Percentiles rank a stretch among this genome's conserved stretches.
Conservation (phyloP, 73 alveolate genomes). For the Symbiodinium natans region DNA sequence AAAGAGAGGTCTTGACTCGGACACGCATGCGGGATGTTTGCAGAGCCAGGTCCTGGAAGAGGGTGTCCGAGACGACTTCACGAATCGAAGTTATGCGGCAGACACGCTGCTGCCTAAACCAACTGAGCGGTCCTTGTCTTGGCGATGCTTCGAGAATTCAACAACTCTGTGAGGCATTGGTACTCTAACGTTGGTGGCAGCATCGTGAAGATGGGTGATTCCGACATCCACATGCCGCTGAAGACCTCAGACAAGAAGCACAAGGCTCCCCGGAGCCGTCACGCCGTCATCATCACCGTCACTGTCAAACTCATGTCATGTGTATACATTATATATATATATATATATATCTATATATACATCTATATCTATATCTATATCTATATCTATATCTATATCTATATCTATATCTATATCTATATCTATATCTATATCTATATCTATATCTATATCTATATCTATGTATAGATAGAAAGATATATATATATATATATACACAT, state of each 20-base stretch:
- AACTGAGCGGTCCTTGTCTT: not conserved
- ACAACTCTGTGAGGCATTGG: slow-evolving; percentile 66
- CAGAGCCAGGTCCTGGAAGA: slow-evolving; percentile 3
- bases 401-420: too few species aligned
- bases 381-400: too few species aligned
- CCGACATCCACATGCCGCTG: slow-evolving; percentile 87
- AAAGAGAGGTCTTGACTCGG: not conserved
- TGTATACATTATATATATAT: too few species aligned
- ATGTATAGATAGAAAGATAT: too few species aligned
- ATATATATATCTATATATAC: too few species aligned
- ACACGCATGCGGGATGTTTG: not conserved
- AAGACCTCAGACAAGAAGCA: slow-evolving; percentile 85
- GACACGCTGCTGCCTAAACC: not conserved
- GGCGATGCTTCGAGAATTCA: not conserved
- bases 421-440: too few species aligned
- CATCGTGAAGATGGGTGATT: slow-evolving; percentile 92
- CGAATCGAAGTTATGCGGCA: not conserved
- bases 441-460: too few species aligned
- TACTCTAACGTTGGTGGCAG: slow-evolving; percentile 87
- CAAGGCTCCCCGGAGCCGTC: slow-evolving; percentile 26
- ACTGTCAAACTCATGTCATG: too few species aligned
- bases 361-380: too few species aligned
- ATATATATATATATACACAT: too few species aligned
- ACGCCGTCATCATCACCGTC: too few species aligned
- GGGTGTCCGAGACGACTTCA: not conserved